Base-by-base conservation (phyloP, 2,329 filamentous ascomycete species). In the Aureobasidium leucospermi region DNA sequence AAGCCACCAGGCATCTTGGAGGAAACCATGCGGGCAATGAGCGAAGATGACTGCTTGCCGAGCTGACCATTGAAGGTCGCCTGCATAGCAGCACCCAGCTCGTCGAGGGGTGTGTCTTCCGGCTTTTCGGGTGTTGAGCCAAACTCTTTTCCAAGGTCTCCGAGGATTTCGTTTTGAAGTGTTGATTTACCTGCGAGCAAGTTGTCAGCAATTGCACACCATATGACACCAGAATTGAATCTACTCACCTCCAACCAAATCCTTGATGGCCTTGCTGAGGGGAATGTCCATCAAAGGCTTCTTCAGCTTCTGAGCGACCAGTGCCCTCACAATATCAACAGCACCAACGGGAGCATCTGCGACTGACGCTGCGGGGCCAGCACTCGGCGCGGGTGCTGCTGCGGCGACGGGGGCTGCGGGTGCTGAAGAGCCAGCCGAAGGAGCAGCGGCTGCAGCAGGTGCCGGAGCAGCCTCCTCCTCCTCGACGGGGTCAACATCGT, bases 1-100 rank as follows among this genome's bases (percentile, higher is more conserved):
- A 99, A 99, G 63, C 94, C 94, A 78, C 93, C 94, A 49, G 94
- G 94, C 94, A 99, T 99, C 79, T 99, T 99, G 32, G 94, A 96
- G 1, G 94, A 97, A 45, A 99, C 94, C 72, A 99, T 80, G 67
- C 94, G 88, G 52, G 94, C 94, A 73, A 99, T 88, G 60, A 99
- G 83, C 2, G 92, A 95, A 58, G 89, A 88, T 0, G 94, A 96
- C 68, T 96, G 92, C 78, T 99, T 99, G 74, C 94, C 94, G 63
- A 99, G 85, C 77, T 96, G 93, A 67, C 94, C 94, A 76, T 96
- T 94, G 78, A 99, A 99, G n/a, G 93, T 97, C 48, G 90, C 87
- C 77, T 99, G 94, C 88, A 99, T 96, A 8, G 94, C 81, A 58
- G 89, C 90, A 79, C 92, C 89, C 62, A 99, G 83, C 77, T 99